Evolutionary conservation across 1,284 basidiomycete species (phyloP), one percentile per base, ranked within the genome.

Genomic region (Rhodofomes roseus): DNA sequence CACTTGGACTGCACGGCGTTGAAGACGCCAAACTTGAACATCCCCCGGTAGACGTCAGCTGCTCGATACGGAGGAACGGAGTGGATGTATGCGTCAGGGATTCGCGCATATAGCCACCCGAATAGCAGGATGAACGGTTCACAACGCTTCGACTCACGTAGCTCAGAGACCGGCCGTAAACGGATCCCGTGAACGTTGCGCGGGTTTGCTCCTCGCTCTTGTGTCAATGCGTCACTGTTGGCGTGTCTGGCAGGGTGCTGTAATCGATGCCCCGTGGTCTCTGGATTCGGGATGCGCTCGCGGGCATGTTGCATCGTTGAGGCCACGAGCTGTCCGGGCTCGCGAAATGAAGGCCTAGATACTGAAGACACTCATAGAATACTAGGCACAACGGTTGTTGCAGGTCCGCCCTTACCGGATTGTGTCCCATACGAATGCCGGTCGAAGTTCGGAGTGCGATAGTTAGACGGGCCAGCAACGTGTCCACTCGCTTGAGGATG

Each of bases 21-120:
- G 79, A 97, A 96, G 1, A 89, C 83, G 0, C 87, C 86, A 64
- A 96, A 96, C 66, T 89, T 89, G 81, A 96, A 97, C 1, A 95
- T 76, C 0, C 80, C 76, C 8, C 90, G 84, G 72, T 90, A 95
- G 22, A 86, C 79, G 65, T 95, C 92, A 54, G 93, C 95, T 96
- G 65, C 50, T 48, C 56, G 39, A 23, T 18, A 36, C 46, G n/a
- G 41, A 56, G 40, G n/a, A 37, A 41, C 16, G 27, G 9, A 50
- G n/a, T 25, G 44, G 44, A 31, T 61, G 62, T 62, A 62, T 62
- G 61, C 62, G 53, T 57, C 43, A 55, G 54, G 25, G 57, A 62
- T 60, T 58, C 56, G 56, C 61, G 55, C 37, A 40, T 60, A 48
- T 55, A 60, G 46, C 36, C 54, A 43, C 29, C 36, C 50, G 44